Evolutionary conservation across 2,329 filamentous ascomycete genomes (phyloP).

Genomic region (Lasiodiplodia citricola): DNA sequence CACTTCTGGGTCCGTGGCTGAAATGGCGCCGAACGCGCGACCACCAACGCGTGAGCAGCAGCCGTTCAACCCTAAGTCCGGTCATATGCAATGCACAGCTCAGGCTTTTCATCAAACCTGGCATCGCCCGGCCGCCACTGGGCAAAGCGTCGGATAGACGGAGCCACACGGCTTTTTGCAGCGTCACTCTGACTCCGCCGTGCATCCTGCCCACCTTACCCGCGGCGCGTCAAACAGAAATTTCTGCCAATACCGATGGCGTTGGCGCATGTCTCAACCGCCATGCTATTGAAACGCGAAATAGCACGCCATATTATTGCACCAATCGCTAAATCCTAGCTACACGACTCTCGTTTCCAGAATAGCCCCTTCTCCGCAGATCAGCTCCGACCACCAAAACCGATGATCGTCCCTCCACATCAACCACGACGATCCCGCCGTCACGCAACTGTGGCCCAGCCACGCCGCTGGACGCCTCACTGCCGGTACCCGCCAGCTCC

Average conservation of each 20-base stretch:
- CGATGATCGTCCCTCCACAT: constrained; percentile 16
- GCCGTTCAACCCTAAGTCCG: constrained; percentile 15
- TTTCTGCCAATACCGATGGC: constrained; percentile 9
- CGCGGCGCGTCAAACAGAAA: constrained; percentile 18
- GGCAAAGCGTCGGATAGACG: constrained; percentile 23
- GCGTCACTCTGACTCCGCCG: constrained; percentile 24
- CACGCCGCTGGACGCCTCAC: constrained; percentile 1
- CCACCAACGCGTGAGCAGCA: constrained; percentile 23
- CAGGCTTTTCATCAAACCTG: constrained; percentile 16
- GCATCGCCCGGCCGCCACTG: constrained; percentile 23
- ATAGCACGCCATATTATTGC: constrained; percentile 18
- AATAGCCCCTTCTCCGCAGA: constrained; percentile 17
- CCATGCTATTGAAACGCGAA: constrained; percentile 12
- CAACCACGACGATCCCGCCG: constrained; percentile 16
- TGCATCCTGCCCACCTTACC: constrained; percentile 2
- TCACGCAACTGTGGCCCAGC: constrained; percentile 1
- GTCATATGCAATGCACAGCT: constrained; percentile 24
- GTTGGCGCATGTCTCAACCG: background rate
- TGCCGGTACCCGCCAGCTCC: background rate
- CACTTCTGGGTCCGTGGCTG: constrained; percentile 19
- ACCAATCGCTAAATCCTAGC: constrained; percentile 3
- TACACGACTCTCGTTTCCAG: constrained; percentile 19
- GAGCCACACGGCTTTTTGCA: constrained; percentile 21
- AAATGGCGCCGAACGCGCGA: constrained; percentile 26
- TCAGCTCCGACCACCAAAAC: constrained; percentile 10